Base-by-base conservation (phyloP, 768 basidiomycete species). In the Podaxis carcinomalis region DNA sequence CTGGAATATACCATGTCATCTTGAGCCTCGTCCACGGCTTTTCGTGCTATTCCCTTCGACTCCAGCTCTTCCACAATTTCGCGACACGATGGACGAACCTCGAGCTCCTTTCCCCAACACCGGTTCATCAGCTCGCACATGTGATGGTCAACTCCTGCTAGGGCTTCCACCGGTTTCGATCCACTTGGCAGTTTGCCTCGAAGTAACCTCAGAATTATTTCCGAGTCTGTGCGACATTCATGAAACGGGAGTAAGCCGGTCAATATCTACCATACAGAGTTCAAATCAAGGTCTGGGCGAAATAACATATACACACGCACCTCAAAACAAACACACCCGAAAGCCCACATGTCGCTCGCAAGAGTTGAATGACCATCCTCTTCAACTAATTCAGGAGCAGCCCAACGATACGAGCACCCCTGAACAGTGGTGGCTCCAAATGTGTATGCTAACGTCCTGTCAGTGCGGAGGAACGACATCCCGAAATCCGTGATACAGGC, bases 401-500 rank as follows among this genome's bases (percentile, higher is more conserved):
- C 51, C 66, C 66, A 67, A 35, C 64, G 56, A 23, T 59, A 21
- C 1, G 58, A 47, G 28, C 28, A 32, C 9, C 62, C 58, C 23
- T 19, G 21, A 49, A 13, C 28, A 14, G 32, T 35, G 6, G 44
- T 57, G 7, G 35, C 25, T 13, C 37, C 32, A 23, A 49, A 51
- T 10, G 61, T 57, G 36, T 28, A 32, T 11, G 28, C 46, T 23
- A 53, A 21, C 7, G 40, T 58, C n/a, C 35, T 51, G 49, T 56
- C 61, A 35, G 47, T 62, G 40, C n/a, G 51, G 51, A 25, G 51
- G n/a, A n/a, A 49, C 1, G 65, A 59, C 5, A 64, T 40, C 4
- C 65, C 65, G 32, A 66, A 66, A 28, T 66, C 65, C 4, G 61
- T 56, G 11, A 66, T 50, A 62, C 63, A 62, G 19, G 60, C 65